Evolutionary conservation across 2,329 filamentous ascomycete genomes (phyloP).

Genomic region (Aphanocladium album): DNA sequence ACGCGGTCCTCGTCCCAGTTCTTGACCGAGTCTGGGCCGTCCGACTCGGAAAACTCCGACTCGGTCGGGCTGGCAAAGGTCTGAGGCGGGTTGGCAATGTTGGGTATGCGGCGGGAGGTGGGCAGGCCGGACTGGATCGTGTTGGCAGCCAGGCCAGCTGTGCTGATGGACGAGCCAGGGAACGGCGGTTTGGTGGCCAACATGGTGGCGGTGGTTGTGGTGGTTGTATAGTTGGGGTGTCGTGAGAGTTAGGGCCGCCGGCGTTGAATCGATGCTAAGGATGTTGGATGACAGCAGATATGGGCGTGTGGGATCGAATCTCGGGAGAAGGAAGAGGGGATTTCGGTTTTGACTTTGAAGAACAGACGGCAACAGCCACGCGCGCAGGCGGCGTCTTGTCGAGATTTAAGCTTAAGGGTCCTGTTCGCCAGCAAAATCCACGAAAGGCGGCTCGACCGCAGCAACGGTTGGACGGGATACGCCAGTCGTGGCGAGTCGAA

Average conservation of each 20-base stretch:
- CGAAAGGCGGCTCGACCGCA: not conserved
- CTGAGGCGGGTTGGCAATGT: conserved; percentile 46
- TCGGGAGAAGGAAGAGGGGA: not conserved
- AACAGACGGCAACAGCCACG: not conserved
- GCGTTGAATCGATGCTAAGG: not conserved
- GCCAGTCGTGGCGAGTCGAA: not conserved
- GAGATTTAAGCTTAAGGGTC: not conserved
- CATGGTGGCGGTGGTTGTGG: conserved; percentile 44
- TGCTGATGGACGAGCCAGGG: conserved; percentile 45
- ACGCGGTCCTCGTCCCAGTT: conserved; percentile 91
- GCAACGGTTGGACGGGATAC: not conserved
- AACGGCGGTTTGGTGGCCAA: conserved; percentile 71
- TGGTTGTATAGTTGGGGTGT: not conserved
- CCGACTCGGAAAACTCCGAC: conserved; percentile 84
- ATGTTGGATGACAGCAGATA: not conserved
- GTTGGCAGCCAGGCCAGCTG: conserved; percentile 40
- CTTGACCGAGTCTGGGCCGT: conserved; percentile 69
- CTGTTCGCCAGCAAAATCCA: not conserved
- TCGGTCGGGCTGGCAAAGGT: conserved; percentile 78
- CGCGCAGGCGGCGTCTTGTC: not conserved
- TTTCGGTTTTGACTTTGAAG: not conserved
- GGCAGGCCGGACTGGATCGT: conserved; percentile 45
- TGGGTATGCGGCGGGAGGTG: conserved; percentile 47
- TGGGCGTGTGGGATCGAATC: too few species aligned
- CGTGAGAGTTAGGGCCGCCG: too few species aligned